A percentile compares a stretch with the other conserved stretches of the same genome.
These are phyloP conservation scores for Perilla frutescens DNA, from an alignment of 257 asterid genomes.

Conservation along the genomic window DNA sequence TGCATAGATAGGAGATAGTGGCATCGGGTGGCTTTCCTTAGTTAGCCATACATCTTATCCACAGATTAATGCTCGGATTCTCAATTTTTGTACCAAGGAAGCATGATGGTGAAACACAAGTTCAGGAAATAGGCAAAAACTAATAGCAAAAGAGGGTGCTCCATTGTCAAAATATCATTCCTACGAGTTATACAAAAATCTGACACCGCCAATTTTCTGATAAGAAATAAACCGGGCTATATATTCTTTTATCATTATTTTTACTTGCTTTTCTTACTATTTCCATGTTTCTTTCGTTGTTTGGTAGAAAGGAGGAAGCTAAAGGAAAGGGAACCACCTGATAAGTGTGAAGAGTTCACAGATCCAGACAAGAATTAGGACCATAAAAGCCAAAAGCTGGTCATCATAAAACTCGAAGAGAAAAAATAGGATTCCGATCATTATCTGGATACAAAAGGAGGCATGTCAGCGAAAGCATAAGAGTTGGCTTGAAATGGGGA, in stretches of 20 bases:
- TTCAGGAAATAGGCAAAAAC: background rate
- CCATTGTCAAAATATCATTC: background rate
- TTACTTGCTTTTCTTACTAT: slow-evolving; percentile 15
- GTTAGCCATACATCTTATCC: slow-evolving; percentile 20
- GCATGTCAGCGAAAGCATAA: slow-evolving; percentile 31
- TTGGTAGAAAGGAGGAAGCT: slow-evolving; percentile 32
- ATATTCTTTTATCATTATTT: slow-evolving; percentile 1
- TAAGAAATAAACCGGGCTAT: slow-evolving; percentile 9
- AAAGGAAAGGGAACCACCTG: slow-evolving; percentile 67
- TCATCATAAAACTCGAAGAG: slow-evolving; percentile 98
- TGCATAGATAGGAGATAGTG: slow-evolving; percentile 6
- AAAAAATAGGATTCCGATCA: slow-evolving; percentile 98
- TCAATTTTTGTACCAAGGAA: background rate
- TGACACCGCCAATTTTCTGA: slow-evolving; percentile 6
- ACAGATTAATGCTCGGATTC: slow-evolving; percentile 1
- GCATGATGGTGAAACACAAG: background rate
- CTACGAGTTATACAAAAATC: background rate
- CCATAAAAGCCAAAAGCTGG: slow-evolving; percentile 98
- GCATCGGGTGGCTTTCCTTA: slow-evolving; percentile 19
- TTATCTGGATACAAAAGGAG: slow-evolving; percentile 65
- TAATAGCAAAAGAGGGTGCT: background rate
- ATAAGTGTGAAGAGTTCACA: slow-evolving; percentile 95
- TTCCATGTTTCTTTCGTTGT: slow-evolving; percentile 1
- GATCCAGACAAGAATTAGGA: slow-evolving; percentile 96
- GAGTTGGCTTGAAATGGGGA: slow-evolving; percentile 20